Conservation (phyloP, 768 basidiomycete species). For the Ramaria sp. region DNA sequence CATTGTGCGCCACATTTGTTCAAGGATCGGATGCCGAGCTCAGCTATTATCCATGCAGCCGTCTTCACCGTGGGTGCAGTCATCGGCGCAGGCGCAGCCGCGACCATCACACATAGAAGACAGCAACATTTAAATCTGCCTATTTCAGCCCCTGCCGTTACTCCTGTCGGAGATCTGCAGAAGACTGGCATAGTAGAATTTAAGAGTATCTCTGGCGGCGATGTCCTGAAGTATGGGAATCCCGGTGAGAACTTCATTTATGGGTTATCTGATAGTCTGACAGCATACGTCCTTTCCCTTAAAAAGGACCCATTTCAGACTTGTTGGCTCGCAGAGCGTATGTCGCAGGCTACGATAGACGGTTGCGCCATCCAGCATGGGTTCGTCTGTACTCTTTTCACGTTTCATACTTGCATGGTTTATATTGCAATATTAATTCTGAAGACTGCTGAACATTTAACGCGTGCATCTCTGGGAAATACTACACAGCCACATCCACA, state of each 20-base stretch:
- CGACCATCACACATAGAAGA: constrained; percentile 14
- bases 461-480: constrained; percentile 57
- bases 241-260: constrained; percentile 47
- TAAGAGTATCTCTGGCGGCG: constrained; percentile 15
- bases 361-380: constrained; percentile 89
- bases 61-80: constrained; percentile 77
- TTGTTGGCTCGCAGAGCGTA: constrained; percentile 73
- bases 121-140: background rate
- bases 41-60: constrained; percentile 47
- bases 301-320: constrained; percentile 76
- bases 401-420: background rate
- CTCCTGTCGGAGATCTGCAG: constrained; percentile 2
- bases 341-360: constrained; percentile 82
- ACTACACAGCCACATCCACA: constrained; percentile 20
- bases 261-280: background rate
- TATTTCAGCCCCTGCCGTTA: constrained; percentile 12
- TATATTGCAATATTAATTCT: background rate
- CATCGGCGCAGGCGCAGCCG: constrained; percentile 57
- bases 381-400: constrained; percentile 29
- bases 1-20: no score
- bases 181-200: background rate
- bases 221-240: constrained; percentile 67
- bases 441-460: constrained; percentile 94
- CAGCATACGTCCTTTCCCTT: background rate
- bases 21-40: constrained; percentile 28